Evolutionary conservation across 352 stramenopile genomes (phyloP).

Genomic region (Aphanomyces euteiches): DNA sequence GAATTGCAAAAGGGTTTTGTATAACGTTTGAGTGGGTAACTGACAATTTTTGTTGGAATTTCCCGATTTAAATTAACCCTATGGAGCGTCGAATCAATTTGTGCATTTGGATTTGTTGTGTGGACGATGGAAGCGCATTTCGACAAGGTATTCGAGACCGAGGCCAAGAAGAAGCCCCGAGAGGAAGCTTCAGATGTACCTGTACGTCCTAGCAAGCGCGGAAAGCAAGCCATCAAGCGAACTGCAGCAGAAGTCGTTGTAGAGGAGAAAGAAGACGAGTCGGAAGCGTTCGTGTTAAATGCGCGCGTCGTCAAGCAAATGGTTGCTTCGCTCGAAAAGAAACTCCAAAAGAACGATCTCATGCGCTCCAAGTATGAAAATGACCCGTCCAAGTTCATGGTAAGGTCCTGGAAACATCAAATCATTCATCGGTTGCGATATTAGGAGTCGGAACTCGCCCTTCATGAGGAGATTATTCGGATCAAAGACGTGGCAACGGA

Average conservation of each 20-base stretch:
- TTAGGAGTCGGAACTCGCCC: slow-evolving; percentile 64
- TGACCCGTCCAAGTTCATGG: slow-evolving; percentile 75
- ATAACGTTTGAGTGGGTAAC: too few species aligned
- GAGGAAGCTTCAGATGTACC: neutral
- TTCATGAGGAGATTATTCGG: slow-evolving; percentile 51
- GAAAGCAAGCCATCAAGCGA: neutral
- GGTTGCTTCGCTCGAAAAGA: slow-evolving; percentile 58
- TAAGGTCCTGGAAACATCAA: neutral
- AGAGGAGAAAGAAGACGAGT: slow-evolving; percentile 4
- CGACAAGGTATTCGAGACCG: slow-evolving; percentile 28
- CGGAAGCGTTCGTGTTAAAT: slow-evolving; percentile 44
- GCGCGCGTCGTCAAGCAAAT: slow-evolving; percentile 69
- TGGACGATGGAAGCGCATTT: slow-evolving; percentile 28
- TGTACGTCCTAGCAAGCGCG: slow-evolving; percentile 12
- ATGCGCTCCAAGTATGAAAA: slow-evolving; percentile 73
- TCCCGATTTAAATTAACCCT: too few species aligned
- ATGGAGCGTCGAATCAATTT: too few species aligned
- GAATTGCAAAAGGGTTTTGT: too few species aligned
- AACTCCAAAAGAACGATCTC: slow-evolving; percentile 72
- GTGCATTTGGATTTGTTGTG: too few species aligned
- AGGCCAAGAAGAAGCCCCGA: neutral
- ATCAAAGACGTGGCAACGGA: slow-evolving; percentile 59
- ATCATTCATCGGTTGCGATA: neutral
- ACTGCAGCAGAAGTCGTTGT: neutral
- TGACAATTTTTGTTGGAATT: too few species aligned